phyloP scores from a whole-genome alignment of 331 rosid genomes.

The Pyracantha coccinea region DNA sequence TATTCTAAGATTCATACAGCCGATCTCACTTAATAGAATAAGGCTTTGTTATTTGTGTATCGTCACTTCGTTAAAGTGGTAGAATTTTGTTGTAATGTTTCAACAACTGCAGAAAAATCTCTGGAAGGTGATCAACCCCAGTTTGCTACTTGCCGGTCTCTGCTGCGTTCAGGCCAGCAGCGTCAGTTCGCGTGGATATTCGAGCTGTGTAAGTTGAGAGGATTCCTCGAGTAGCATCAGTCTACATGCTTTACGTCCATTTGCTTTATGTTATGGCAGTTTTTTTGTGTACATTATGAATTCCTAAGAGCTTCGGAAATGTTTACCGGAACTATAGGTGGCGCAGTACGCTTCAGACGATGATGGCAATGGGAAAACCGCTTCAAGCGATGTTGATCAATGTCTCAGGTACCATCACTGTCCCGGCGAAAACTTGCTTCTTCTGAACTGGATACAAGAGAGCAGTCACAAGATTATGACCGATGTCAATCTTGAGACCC shows the following conservation, averaged over 20 bases:
- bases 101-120: constrained; percentile 36
- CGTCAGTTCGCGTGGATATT: constrained; percentile 73
- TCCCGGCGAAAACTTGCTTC: neutral
- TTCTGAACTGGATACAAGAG: neutral
- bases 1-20: no score
- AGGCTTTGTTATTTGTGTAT: no score
- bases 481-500: neutral
- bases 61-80: neutral
- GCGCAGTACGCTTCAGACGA: constrained; percentile 85
- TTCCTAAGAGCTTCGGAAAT: constrained; percentile 9
- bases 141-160: constrained; percentile 61
- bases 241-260: constrained; percentile 3
- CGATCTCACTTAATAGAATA: no score
- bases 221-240: neutral
- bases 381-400: constrained; percentile 56
- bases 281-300: neutral
- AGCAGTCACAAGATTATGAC: neutral
- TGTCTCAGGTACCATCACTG: constrained; percentile 66
- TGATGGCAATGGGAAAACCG: constrained; percentile 60
- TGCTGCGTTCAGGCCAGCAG: constrained; percentile 86
- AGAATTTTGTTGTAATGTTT: neutral
- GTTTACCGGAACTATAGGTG: constrained; percentile 43
- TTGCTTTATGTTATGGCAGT: neutral
- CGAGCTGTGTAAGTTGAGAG: constrained; percentile 65
- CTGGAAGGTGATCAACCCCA: constrained; percentile 61